Percentiles rank a stretch among this genome's conserved stretches.
Conservation (phyloP, 2,329 filamentous ascomycete species). For the Aspergillus sp. region DNA sequence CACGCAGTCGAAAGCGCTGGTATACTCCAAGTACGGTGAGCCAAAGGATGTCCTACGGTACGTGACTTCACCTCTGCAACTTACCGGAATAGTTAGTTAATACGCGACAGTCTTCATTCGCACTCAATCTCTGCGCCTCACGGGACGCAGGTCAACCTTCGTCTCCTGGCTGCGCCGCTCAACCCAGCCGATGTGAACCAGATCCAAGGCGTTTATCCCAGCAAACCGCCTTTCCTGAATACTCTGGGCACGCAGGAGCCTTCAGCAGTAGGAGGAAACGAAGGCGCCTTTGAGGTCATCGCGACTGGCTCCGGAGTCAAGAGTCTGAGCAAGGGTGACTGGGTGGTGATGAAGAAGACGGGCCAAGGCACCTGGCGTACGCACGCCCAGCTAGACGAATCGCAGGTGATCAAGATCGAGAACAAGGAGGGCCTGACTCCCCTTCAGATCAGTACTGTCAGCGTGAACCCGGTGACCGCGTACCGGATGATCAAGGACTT, state of each 20-base stretch:
- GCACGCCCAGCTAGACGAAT: slow-evolving; percentile 67
- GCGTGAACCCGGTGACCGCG: slow-evolving; percentile 89
- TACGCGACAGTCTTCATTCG: slow-evolving; percentile 39
- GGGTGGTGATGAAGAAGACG: slow-evolving; percentile 83
- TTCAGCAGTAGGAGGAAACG: slow-evolving; percentile 66
- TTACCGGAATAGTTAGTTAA: not conserved
- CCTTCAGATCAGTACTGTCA: slow-evolving; percentile 80
- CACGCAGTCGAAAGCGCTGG: slow-evolving; percentile 48
- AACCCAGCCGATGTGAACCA: slow-evolving; percentile 99
- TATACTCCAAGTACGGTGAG: slow-evolving; percentile 49
- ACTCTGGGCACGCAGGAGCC: slow-evolving; percentile 73
- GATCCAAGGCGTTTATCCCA: slow-evolving; percentile 93
- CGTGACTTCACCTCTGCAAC: not conserved
- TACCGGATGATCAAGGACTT: slow-evolving; percentile 91
- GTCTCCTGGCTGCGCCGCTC: slow-evolving; percentile 85
- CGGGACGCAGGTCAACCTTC: slow-evolving; percentile 70
- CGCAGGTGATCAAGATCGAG: slow-evolving; percentile 65
- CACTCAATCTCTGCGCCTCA: slow-evolving; percentile 49
- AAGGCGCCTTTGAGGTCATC: slow-evolving; percentile 89
- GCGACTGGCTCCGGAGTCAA: slow-evolving; percentile 62
- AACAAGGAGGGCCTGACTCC: slow-evolving; percentile 68
- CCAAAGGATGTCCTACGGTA: slow-evolving; percentile 48
- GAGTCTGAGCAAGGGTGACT: slow-evolving; percentile 73
- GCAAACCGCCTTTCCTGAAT: slow-evolving; percentile 73
- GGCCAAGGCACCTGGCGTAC: slow-evolving; percentile 94